Evolutionary conservation across 2,329 filamentous ascomycete genomes (phyloP), one percentile per base, ranked within the genome.

Genomic region (Colletotrichum sp.): DNA sequence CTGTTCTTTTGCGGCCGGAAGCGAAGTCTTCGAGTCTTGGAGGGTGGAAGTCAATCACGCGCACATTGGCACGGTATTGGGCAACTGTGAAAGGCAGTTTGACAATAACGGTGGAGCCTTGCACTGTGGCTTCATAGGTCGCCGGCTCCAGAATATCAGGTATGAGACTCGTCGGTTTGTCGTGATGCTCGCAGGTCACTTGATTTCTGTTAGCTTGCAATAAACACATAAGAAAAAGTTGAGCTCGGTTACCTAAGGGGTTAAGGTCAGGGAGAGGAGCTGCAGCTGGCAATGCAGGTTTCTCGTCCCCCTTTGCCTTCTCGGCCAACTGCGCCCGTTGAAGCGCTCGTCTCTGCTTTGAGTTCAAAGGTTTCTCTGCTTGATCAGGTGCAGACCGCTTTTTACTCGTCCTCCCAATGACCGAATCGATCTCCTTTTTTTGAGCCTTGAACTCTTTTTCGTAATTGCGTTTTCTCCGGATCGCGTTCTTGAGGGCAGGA

Each of bases 11-110:
- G 55, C 85, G 86, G 71, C 87, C 87, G 34, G 83, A 84, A 5
- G 94, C 88, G 82, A 98, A 98, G 74, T 96, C 91, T 77, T 92
- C 90, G 2, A 98, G 85, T 2, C 88, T 88, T 4, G 88, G 85
- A 1, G 96, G 96, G 74, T 90, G 91, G 83, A 95, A 98, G 84
- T 98, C 95, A 44, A 98, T 90, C 3, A 98, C 93, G n/a, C 95
- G 93, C 44, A 95, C 93, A 39, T 90, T 88, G 26, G 92, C 87
- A 63, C 92, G 91, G 82, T 96, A 96, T 57, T 92, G 94, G 72
- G 90, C 86, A 80, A 96, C 95, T 72, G 92, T 88, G 80, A 98
- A 98, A 0, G 96, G 95, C 0, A 96, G 79, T n/a, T 79, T 78
- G 2, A 90, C 52, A 6, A 78, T 81, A 3, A 85, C 79, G 18